Evolutionary conservation across 2,329 filamentous ascomycete species (phyloP).

Genomic region (Aureobasidium sp.): DNA sequence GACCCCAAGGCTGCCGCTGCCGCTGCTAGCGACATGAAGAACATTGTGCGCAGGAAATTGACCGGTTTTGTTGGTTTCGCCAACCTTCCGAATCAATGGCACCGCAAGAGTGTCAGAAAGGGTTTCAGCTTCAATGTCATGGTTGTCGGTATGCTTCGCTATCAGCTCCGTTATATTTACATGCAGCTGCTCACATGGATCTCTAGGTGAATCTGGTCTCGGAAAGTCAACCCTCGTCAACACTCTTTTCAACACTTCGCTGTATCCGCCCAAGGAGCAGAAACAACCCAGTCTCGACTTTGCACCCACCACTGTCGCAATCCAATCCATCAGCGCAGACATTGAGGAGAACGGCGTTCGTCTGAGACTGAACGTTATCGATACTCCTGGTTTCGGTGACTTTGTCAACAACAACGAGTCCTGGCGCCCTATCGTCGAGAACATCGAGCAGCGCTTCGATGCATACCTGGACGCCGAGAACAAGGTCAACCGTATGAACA

Average conservation of each 20-base stretch:
- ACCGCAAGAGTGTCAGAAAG: constrained; percentile 99
- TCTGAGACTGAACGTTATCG: constrained; percentile 90
- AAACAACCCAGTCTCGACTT: constrained; percentile 96
- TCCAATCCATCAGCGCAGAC: constrained; percentile 49
- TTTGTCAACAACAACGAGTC: constrained; percentile 99
- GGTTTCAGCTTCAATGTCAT: constrained; percentile 99
- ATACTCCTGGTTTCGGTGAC: constrained; percentile 96
- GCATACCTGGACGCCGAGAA: constrained; percentile 98
- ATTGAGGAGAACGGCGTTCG: constrained; percentile 98
- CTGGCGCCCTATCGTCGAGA: constrained; percentile 97
- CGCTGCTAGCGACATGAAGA: constrained; percentile 58
- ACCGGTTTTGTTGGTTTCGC: constrained; percentile 98
- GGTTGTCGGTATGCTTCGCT: constrained; percentile 80
- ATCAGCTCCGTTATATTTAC: not conserved
- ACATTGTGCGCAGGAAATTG: constrained; percentile 96
- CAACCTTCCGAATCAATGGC: constrained; percentile 99
- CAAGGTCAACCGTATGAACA: constrained; percentile 99
- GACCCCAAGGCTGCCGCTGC: constrained; percentile 53
- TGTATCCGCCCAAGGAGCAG: constrained; percentile 97
- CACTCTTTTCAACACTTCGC: constrained; percentile 98
- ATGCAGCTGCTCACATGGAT: not conserved
- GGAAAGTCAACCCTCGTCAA: constrained; percentile 99
- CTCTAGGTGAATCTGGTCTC: constrained; percentile 88
- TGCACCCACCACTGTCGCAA: constrained; percentile 72
- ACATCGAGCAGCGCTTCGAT: constrained; percentile 98